These are phyloP conservation scores for Melampsora larici-populina DNA, from an alignment of 1,284 basidiomycete species.

Conservation along the genomic window DNA sequence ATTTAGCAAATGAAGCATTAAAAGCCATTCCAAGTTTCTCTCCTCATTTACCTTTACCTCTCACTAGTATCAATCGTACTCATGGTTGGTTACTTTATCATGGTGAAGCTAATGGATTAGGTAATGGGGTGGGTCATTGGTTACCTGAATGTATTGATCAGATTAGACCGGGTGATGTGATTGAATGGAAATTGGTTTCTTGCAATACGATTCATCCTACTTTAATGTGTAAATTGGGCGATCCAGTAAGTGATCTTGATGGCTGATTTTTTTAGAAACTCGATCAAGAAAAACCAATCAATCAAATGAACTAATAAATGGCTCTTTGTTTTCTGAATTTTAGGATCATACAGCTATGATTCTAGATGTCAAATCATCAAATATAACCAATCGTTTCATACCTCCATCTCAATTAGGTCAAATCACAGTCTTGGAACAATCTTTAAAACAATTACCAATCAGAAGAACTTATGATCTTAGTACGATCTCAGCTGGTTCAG, in stretches of 20 bases:
- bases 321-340: not conserved
- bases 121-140: slow-evolving; percentile 58
- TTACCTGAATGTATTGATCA: slow-evolving; percentile 50
- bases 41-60: slow-evolving; percentile 58
- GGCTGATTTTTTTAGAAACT: not conserved
- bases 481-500: slow-evolving; percentile 46
- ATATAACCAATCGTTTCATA: not conserved
- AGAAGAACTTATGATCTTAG: slow-evolving; percentile 48
- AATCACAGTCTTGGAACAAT: slow-evolving; percentile 51
- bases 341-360: slow-evolving; percentile 42
- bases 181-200: slow-evolving; percentile 57
- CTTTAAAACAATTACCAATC: slow-evolving; percentile 45
- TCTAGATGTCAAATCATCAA: slow-evolving; percentile 7
- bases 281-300: not conserved
- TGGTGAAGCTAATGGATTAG: slow-evolving; percentile 53
- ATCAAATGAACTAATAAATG: not conserved
- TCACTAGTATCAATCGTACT: slow-evolving; percentile 59
- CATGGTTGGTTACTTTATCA: slow-evolving; percentile 62
- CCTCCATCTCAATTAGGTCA: slow-evolving; percentile 45
- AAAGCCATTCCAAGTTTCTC: slow-evolving; percentile 58
- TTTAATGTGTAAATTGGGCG: slow-evolving; percentile 32
- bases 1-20: slow-evolving; percentile 61
- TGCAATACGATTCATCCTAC: slow-evolving; percentile 32
- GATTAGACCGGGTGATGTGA: slow-evolving; percentile 61
- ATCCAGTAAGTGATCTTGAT: too few relatives aligned